These are phyloP conservation scores for Tetrapisispora arboricola DNA, from an alignment of 805 yeast species.

Conservation along the genomic window DNA sequence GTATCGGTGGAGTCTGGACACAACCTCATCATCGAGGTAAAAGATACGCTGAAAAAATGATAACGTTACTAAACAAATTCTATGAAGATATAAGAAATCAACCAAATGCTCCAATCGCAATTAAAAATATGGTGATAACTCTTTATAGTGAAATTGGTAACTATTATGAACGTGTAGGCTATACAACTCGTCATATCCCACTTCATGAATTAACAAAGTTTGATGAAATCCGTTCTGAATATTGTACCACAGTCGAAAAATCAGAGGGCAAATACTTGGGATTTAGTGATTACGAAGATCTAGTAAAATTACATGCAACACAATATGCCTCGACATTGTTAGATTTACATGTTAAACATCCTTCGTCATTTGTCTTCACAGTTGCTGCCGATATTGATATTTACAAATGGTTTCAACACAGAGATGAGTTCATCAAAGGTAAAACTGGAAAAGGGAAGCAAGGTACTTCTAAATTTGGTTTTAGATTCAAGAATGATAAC, in stretches of 20 bases:
- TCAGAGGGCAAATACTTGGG: conserved; percentile 19
- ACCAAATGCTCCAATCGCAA: conserved; percentile 20
- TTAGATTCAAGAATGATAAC: conserved; percentile 14
- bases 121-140: conserved; percentile 28
- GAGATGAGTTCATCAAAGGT: conserved; percentile 30
- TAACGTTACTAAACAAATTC: conserved; percentile 28
- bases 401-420: conserved; percentile 35
- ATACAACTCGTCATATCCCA: conserved; percentile 33
- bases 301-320: conserved; percentile 22
- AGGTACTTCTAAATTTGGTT: conserved; percentile 24
- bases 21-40: conserved; percentile 37
- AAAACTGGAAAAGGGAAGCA: conserved; percentile 8
- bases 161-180: conserved; percentile 58
- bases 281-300: conserved; percentile 25
- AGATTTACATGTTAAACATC: conserved; percentile 14
- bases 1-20: conserved; percentile 55
- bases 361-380: conserved; percentile 21
- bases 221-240: conserved; percentile 12
- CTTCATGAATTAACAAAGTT: conserved; percentile 24
- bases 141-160: conserved; percentile 69
- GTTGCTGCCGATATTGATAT: conserved; percentile 31
- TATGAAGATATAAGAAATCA: conserved; percentile 23
- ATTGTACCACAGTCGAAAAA: conserved; percentile 6
- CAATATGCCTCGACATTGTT: conserved; percentile 14
- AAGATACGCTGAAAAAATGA: conserved; percentile 47